These are phyloP conservation scores for Apiosordaria backusii DNA, from an alignment of 495 filamentous ascomycete species.

Conservation along the genomic window DNA sequence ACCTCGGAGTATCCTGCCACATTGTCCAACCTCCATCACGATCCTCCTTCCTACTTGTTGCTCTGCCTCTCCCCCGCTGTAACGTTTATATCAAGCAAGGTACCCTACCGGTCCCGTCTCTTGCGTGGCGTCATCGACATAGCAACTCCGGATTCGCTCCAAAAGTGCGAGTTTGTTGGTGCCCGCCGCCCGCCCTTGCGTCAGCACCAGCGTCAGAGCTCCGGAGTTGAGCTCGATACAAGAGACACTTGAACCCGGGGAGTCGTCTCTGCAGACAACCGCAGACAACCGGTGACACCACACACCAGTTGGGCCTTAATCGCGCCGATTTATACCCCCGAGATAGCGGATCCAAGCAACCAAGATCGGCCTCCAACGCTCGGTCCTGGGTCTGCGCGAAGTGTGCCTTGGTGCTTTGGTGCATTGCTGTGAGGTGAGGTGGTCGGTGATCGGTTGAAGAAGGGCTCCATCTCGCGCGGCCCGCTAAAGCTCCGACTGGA, in stretches of 20 bases:
- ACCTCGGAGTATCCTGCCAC: too few relatives aligned
- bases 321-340: slow-evolving; percentile 18
- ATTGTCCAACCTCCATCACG: too few relatives aligned
- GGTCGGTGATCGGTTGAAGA: background rate
- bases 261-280: background rate
- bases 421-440: background rate
- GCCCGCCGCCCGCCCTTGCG: background rate
- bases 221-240: background rate
- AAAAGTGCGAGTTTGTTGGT: background rate
- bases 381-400: slow-evolving; percentile 6
- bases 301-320: slow-evolving; percentile 2
- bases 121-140: slow-evolving; percentile 6
- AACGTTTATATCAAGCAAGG: background rate
- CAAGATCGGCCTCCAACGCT: slow-evolving; percentile 3
- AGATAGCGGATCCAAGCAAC: slow-evolving; percentile 3
- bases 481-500: slow-evolving; percentile 23
- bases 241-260: background rate
- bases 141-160: slow-evolving; percentile 25
- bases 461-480: slow-evolving; percentile 13
- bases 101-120: background rate
- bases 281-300: background rate
- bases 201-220: background rate
- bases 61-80: background rate
- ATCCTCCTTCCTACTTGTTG: background rate
- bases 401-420: slow-evolving; percentile 11